Evolutionary conservation across 2,329 filamentous ascomycete species (phyloP), one percentile per base, ranked within the genome.

Genomic region (Xylariaceae sp.): DNA sequence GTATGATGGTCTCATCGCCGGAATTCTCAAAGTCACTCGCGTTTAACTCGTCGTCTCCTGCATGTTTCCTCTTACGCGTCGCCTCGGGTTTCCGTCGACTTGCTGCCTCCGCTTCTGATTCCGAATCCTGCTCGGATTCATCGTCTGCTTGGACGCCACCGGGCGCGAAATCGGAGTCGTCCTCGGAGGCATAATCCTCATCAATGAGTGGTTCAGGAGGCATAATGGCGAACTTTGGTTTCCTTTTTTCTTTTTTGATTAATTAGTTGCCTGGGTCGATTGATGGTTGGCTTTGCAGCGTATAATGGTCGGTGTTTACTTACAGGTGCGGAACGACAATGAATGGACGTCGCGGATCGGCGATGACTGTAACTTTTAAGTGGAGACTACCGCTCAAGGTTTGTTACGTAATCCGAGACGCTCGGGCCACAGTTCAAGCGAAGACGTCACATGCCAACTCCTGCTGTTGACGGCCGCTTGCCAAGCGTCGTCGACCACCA

Each of bases 111-210:
- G 82, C 82, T 79, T 80, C 77, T 0, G 78, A 79, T 8, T 74
- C 77, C 7, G 80, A 80, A 57, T 81, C 84, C 6, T 81, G 82
- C 79, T 79, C 77, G 0, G 78, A 79, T 11, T 73, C 77, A 13
- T 75, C 78, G 37, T 77, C 77, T n/a, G 73, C 72, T 44, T 74
- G 67, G 34, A 70, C 79, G 15, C 78, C 77, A 51, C 84, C 85
- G n/a, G 82, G 83, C 23, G 85, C 82, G 62, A 90, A 90, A 69
- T 90, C 87, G 8, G 87, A 88, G 70, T 91, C 88, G 65, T 90
- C 85, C 2, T 87, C 86, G 1, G 87, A 89, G 13, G 80, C 83
- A 67, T 90, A 90, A 37, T 83, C 79, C 15, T 80, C 78, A 55
- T 78, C 75, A 53, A 70, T 69, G 57, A 72, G 64, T 17, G 73